Percentiles rank a stretch among this genome's conserved stretches.
These are phyloP conservation scores for Termitomyces sp. DNA, from an alignment of 768 basidiomycete genomes.

Conservation along the genomic window DNA sequence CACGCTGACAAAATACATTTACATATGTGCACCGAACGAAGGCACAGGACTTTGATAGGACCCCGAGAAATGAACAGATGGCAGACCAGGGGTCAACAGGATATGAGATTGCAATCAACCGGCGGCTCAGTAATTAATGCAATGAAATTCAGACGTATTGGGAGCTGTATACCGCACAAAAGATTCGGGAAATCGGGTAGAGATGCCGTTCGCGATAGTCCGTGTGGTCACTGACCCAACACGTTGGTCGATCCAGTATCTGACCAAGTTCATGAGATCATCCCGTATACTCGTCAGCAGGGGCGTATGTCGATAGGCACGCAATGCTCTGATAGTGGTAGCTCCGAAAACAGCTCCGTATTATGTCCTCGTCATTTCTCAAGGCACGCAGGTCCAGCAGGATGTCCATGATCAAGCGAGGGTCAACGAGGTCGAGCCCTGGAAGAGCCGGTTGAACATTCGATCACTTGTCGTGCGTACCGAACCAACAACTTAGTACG, in stretches of 20 bases:
- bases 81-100: not conserved
- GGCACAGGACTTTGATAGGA: not conserved
- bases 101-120: not conserved
- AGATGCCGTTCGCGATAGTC: conserved; percentile 3
- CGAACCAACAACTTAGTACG: conserved; percentile 18
- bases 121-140: not conserved
- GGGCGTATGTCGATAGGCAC: conserved; percentile 12
- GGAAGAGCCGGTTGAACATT: conserved; percentile 15
- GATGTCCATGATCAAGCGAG: conserved; percentile 42
- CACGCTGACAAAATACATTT: not conserved
- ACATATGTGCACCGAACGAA: not conserved
- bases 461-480: conserved; percentile 24
- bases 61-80: not conserved
- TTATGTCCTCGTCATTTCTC: conserved; percentile 25
- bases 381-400: conserved; percentile 35
- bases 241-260: conserved; percentile 34
- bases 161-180: conserved; percentile 40
- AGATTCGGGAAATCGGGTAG: conserved; percentile 32
- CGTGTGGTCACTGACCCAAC: conserved; percentile 18
- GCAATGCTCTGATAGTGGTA: not conserved
- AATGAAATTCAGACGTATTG: conserved; percentile 11
- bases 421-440: conserved; percentile 10
- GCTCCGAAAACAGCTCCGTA: conserved; percentile 23
- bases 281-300: conserved; percentile 10
- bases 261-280: conserved; percentile 26